Evolutionary conservation across 2,329 filamentous ascomycete species (phyloP).

Genomic region (Colletotrichum somersetense): DNA sequence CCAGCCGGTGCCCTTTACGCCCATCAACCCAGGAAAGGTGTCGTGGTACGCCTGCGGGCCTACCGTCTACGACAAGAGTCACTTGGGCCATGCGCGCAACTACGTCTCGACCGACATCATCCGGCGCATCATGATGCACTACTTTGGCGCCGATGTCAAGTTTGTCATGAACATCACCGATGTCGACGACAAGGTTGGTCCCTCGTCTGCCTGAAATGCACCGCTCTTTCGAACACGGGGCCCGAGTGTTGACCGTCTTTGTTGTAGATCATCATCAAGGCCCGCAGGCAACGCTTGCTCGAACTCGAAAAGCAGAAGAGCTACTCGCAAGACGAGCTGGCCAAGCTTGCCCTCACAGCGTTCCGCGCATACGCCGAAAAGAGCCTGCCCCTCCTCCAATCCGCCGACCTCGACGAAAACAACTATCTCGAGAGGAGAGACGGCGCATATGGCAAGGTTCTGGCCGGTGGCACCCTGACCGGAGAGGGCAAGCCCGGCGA

Average conservation of each 20-base stretch:
- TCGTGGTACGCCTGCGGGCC: constrained; percentile 93
- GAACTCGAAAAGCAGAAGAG: constrained; percentile 81
- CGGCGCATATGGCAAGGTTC: constrained; percentile 65
- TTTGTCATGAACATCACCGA: constrained; percentile 97
- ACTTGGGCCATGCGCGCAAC: constrained; percentile 87
- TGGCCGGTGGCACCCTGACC: constrained; percentile 67
- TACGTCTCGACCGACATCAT: constrained; percentile 94
- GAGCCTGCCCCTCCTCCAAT: constrained; percentile 66
- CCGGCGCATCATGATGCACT: constrained; percentile 83
- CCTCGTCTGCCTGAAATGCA: fast-evolving
- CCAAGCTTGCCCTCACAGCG: constrained; percentile 63
- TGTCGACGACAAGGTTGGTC: constrained; percentile 77
- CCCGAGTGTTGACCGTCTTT: neutral
- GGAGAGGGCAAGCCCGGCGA: constrained; percentile 76
- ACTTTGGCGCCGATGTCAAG: constrained; percentile 84
- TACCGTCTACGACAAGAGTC: constrained; percentile 85
- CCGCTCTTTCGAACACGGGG: fast-evolving
- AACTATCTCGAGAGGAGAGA: constrained; percentile 66
- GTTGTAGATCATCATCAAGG: constrained; percentile 68
- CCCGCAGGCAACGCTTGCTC: constrained; percentile 84
- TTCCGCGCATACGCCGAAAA: constrained; percentile 68
- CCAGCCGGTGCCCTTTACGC: constrained; percentile 79
- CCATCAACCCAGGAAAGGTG: constrained; percentile 77
- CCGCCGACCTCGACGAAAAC: constrained; percentile 58
- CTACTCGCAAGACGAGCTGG: constrained; percentile 61